Conservation (phyloP, 805 yeast species). For the Zygosaccharomyces bailii region DNA sequence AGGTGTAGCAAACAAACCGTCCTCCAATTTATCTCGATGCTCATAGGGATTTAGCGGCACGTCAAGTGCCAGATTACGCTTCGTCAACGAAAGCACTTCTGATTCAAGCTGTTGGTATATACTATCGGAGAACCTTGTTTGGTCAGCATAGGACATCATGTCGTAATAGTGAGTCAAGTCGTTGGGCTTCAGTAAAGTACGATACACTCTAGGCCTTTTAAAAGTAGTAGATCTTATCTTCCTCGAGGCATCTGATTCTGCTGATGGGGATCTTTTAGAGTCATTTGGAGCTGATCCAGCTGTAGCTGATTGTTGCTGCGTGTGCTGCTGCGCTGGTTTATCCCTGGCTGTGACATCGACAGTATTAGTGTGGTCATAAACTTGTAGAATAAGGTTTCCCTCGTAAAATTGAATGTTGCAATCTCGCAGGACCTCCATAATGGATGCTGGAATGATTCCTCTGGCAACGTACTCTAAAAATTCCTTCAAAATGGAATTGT, state of each 20-base stretch:
- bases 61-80: conserved; percentile 70
- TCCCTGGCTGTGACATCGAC: conserved; percentile 29
- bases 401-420: conserved; percentile 82
- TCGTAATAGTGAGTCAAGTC: conserved; percentile 81
- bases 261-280: conserved; percentile 5
- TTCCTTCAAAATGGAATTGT: conserved; percentile 70
- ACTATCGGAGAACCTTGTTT: conserved; percentile 72
- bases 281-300: conserved; percentile 5
- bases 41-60: conserved; percentile 70
- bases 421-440: conserved; percentile 85
- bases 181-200: conserved; percentile 77
- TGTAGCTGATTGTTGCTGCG: background rate
- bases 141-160: conserved; percentile 77
- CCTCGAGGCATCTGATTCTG: conserved; percentile 8
- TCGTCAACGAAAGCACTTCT: conserved; percentile 76
- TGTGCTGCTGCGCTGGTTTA: conserved; percentile 6
- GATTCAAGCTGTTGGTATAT: conserved; percentile 80
- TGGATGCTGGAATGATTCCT: conserved; percentile 83
- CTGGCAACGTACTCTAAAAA: conserved; percentile 75
- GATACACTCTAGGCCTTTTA: conserved; percentile 64
- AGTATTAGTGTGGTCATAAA: conserved; percentile 75
- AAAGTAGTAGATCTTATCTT: conserved; percentile 19
- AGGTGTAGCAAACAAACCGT: conserved; percentile 41
- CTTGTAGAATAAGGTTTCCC: conserved; percentile 81
- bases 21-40: conserved; percentile 38